Conservation (phyloP, 169 alveolate species). For the Cryptosporidium baileyi region DNA sequence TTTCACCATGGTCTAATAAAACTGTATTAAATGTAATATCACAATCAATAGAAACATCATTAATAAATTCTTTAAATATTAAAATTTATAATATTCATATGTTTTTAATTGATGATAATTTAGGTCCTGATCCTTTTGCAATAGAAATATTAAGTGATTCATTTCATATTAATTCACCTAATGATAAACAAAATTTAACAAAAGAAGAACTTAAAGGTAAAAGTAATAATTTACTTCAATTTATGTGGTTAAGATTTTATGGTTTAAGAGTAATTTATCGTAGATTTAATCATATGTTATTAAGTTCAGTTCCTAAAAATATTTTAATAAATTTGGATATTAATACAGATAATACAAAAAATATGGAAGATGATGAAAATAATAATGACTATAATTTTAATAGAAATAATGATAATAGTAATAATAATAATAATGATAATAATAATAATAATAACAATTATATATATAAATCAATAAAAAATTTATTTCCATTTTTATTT, state of each 20-base stretch:
- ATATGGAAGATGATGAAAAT: slow-evolving; percentile 9
- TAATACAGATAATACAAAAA: not conserved
- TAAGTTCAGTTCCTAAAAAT: slow-evolving; percentile 53
- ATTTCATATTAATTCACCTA: slow-evolving; percentile 2
- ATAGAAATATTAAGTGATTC: slow-evolving; percentile 72
- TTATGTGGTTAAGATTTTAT: slow-evolving; percentile 75
- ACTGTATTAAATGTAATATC: slow-evolving; percentile 74
- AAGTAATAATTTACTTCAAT: slow-evolving; percentile 65
- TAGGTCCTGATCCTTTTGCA: slow-evolving; percentile 79
- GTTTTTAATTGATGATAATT: slow-evolving; percentile 78
- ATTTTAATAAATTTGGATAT: slow-evolving; percentile 18
- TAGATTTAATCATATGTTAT: not conserved
- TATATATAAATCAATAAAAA: not conserved
- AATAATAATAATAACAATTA: not conserved
- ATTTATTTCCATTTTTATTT: not conserved
- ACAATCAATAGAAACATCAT: slow-evolving; percentile 77
- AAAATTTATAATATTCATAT: slow-evolving; percentile 77
- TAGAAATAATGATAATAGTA: not conserved
- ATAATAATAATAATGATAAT: not conserved
- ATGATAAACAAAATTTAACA: not conserved
- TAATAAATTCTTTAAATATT: slow-evolving; percentile 78
- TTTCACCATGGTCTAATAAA: slow-evolving; percentile 67
- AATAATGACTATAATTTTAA: not conserved
- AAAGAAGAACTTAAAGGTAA: slow-evolving; percentile 72
- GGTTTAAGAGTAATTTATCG: slow-evolving; percentile 70